A percentile compares a stretch with the other conserved stretches of the same genome.
Evolutionary conservation across 306 rosid species (phyloP).

Genomic region (Arachis hypogaea): DNA sequence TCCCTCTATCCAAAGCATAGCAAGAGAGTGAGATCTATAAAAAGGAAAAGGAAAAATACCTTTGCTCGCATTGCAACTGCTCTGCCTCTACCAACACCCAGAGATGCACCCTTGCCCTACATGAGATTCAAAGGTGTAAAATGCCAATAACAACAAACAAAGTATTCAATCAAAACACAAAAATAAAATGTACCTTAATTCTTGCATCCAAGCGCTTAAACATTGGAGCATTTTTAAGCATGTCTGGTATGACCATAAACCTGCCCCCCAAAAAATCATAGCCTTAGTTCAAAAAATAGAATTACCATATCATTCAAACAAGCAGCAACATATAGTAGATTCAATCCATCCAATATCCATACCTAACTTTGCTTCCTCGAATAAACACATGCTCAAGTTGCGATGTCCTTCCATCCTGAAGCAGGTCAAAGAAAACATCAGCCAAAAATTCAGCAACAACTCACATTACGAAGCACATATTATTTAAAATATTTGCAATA

Average conservation of each 20-base stretch:
- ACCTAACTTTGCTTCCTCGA: conserved; percentile 99
- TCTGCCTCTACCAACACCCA: conserved; percentile 98
- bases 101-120: conserved; percentile 99
- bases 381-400: conserved; percentile 98
- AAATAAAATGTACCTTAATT: conserved; percentile 65
- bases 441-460: conserved; percentile 34
- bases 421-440: background rate
- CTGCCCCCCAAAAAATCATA: conserved; percentile 43
- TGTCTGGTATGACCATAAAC: conserved; percentile 98
- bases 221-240: conserved; percentile 99
- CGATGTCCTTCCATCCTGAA: conserved; percentile 89
- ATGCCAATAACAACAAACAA: conserved; percentile 17
- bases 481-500: background rate
- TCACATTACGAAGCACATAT: background rate
- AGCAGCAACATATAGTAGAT: background rate
- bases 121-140: conserved; percentile 39
- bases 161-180: conserved; percentile 13
- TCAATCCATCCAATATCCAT: conserved; percentile 6
- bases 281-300: background rate
- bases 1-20: background rate
- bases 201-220: conserved; percentile 97
- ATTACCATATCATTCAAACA: background rate
- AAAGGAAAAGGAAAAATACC: conserved; percentile 43
- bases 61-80: conserved; percentile 99
- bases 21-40: background rate